These are phyloP conservation scores for Malus orientalis DNA, from an alignment of 306 rosid genomes.

Conservation along the genomic window DNA sequence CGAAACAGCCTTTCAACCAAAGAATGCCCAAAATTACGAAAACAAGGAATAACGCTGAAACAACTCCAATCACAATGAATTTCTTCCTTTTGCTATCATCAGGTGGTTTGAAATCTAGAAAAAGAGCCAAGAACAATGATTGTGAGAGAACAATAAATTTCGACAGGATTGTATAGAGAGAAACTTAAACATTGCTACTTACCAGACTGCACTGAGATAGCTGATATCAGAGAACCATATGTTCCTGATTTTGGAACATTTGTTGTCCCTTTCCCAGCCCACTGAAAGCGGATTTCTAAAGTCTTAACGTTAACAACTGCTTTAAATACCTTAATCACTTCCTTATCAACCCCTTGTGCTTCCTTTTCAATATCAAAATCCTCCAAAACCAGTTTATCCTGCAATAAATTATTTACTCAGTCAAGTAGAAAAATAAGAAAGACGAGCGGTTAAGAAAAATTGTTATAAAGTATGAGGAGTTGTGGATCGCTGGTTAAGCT, in stretches of 20 bases:
- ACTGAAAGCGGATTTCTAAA: conserved; percentile 45
- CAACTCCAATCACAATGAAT: not conserved
- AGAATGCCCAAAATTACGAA: not conserved
- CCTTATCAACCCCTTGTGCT: conserved; percentile 34
- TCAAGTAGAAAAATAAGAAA: not conserved
- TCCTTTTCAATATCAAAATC: conserved; percentile 42
- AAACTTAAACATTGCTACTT: conserved; percentile 8
- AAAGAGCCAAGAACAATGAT: not conserved
- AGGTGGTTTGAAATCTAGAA: conserved; percentile 17
- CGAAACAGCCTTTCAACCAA: conserved; percentile 4
- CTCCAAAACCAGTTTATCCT: conserved; percentile 34
- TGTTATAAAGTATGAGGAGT: not conserved
- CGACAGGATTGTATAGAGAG: not conserved
- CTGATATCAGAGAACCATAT: conserved; percentile 62
- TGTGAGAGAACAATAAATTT: not conserved
- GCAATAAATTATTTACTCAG: not conserved
- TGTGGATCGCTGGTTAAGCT: not conserved
- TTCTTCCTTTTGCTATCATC: not conserved
- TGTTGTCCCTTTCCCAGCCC: conserved; percentile 62
- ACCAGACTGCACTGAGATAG: conserved; percentile 53
- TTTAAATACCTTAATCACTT: conserved; percentile 16
- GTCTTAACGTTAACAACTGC: conserved; percentile 25
- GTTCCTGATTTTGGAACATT: conserved; percentile 31
- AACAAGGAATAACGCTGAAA: not conserved
- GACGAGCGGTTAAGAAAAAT: not conserved